Conservation (phyloP, 2,329 filamentous ascomycete genomes). For the Coniochaeta pulveracea region DNA sequence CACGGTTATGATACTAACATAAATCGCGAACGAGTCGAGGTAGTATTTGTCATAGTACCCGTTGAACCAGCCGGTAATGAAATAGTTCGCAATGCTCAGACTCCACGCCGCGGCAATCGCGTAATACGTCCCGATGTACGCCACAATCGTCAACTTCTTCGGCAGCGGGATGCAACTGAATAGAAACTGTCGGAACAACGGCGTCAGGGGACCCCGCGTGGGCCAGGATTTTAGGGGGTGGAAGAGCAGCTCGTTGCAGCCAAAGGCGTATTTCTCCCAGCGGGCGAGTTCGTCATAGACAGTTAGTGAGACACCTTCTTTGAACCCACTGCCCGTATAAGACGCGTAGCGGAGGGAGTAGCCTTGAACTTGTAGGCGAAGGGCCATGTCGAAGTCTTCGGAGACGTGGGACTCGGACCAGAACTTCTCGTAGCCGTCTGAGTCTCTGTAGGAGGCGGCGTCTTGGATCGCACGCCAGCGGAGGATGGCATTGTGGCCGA, state of each 20-base stretch:
- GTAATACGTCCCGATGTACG: slow-evolving; percentile 19
- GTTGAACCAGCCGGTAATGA: slow-evolving; percentile 53
- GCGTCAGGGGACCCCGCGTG: slow-evolving; percentile 51
- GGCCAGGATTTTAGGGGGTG: slow-evolving; percentile 53
- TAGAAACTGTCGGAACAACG: slow-evolving; percentile 50
- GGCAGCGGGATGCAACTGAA: slow-evolving; percentile 38
- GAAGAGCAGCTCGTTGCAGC: slow-evolving; percentile 70
- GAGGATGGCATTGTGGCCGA: slow-evolving; percentile 66
- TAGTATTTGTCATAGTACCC: slow-evolving; percentile 57
- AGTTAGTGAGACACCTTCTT: slow-evolving; percentile 72
- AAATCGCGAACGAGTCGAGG: slow-evolving; percentile 54
- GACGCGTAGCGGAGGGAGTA: slow-evolving; percentile 58
- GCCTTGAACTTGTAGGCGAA: slow-evolving; percentile 59
- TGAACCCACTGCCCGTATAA: slow-evolving; percentile 60
- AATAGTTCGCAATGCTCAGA: slow-evolving; percentile 15
- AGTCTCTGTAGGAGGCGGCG: slow-evolving; percentile 54
- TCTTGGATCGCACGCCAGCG: slow-evolving; percentile 66
- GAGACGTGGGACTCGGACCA: slow-evolving; percentile 73
- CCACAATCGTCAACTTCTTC: slow-evolving; percentile 40
- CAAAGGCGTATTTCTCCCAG: slow-evolving; percentile 81
- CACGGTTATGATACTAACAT: slow-evolving; percentile 50
- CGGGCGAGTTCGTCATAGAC: slow-evolving; percentile 74
- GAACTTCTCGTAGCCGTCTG: slow-evolving; percentile 64
- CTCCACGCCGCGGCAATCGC: slow-evolving; percentile 16
- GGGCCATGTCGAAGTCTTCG: slow-evolving; percentile 72